Percentiles rank a stretch among this genome's conserved stretches.
Conservation (phyloP, 2,329 filamentous ascomycete genomes). For the Thelonectria blattea region DNA sequence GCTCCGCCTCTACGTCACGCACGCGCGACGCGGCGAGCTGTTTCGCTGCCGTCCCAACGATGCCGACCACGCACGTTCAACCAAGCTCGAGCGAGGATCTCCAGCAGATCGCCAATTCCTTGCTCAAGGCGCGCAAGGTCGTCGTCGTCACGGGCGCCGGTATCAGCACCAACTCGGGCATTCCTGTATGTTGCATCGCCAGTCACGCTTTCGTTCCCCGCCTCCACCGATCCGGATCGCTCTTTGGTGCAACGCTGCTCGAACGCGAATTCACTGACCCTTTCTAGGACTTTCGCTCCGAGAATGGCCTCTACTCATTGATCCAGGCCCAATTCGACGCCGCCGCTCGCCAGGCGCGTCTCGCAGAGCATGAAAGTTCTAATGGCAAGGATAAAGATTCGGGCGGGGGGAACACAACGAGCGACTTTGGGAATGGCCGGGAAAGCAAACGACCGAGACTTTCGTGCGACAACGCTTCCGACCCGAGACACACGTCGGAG, state of each 20-base stretch:
- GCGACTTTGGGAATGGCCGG: constrained; percentile 26
- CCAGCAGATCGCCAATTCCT: constrained; percentile 68
- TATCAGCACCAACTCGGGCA: constrained; percentile 78
- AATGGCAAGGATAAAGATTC: constrained; percentile 27
- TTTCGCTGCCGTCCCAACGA: constrained; percentile 42
- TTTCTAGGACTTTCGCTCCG: constrained; percentile 70
- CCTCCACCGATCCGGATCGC: constrained; percentile 6
- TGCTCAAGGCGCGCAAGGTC: constrained; percentile 71
- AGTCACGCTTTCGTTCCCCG: constrained; percentile 13
- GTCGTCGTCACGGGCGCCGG: constrained; percentile 75
- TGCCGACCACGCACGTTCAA: constrained; percentile 65
- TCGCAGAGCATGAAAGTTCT: constrained; percentile 33
- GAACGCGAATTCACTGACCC: constrained; percentile 23
- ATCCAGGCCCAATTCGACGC: constrained; percentile 72
- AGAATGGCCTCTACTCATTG: constrained; percentile 74
- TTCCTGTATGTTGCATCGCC: constrained; percentile 59
- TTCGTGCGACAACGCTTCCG: constrained; percentile 33
- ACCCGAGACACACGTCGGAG: constrained; percentile 16
- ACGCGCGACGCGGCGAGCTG: constrained; percentile 37
- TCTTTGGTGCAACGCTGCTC: neutral
- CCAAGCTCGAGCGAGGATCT: constrained; percentile 59
- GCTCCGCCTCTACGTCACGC: constrained; percentile 10
- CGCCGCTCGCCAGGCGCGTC: constrained; percentile 48
- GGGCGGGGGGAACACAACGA: constrained; percentile 9
- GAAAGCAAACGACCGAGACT: constrained; percentile 44